Base-by-base conservation (phyloP, 371 early-diverging fungal genomes). In the Rhizopus arrhizus region DNA sequence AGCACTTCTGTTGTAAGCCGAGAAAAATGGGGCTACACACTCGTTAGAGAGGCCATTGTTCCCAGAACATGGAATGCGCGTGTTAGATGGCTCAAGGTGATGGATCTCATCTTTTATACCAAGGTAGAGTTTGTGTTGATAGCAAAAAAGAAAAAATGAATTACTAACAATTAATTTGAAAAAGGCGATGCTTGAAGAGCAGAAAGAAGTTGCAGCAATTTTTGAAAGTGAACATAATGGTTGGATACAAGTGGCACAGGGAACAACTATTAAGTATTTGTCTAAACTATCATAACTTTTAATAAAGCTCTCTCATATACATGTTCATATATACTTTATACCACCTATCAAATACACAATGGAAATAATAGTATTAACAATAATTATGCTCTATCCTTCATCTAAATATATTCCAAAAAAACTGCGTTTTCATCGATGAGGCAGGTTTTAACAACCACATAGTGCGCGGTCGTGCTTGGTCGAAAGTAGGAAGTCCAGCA, bases 181-280 rank as follows among this genome's bases (percentile, higher is more conserved):
- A 55, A 53, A 55, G 45, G 33, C 54, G 13, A 45, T 45, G 45
- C 34, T 55, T 29, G 56, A 55, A 55, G 56, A 55, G 34, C 56
- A 55, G 34, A 55, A 45, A n/a, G 32, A 55, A 45, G 36, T 36
- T 36, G 36, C 11, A 36, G 36, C 36, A 36, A 43, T 43, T 45
- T 33, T 55, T 32, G 45, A 55, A 33, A 55, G 33, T 33, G 56
- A 55, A 15, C 43, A 45, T 33, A 55, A 33, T 45, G 56, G 33
- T 15, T 55, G 56, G 56, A 33, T 31, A 45, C 34, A 31, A 55
- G 41, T 54, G 54, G 12, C 22, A 42, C 8, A 42, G 43, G 54
- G 32, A 31, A 42, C 54, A 54, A 54, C 5, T 11, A 36, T 36
- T 11, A 36, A 36, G 36, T 11, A 36, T 36, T 36, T 45, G 45